These are phyloP conservation scores for Ustilago xerochloae DNA, from an alignment of 1,284 basidiomycete species.

Conservation along the genomic window DNA sequence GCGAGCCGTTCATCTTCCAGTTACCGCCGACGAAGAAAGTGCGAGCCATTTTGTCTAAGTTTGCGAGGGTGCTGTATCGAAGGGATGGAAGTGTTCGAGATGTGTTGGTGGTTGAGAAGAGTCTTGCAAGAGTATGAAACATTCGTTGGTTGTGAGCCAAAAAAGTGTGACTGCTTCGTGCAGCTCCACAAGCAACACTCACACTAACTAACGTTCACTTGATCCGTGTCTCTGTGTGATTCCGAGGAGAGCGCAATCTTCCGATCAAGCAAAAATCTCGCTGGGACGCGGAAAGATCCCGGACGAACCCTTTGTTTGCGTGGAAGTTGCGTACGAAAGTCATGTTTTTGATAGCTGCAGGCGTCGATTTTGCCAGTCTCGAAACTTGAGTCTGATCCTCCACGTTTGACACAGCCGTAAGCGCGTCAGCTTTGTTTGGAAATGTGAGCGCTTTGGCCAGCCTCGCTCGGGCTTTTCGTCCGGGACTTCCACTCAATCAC, in stretches of 20 bases:
- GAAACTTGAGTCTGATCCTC: not conserved
- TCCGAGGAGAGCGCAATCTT: constrained; percentile 1
- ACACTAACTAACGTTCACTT: not conserved
- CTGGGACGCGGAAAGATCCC: constrained; percentile 22
- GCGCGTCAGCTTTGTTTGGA: constrained; percentile 5
- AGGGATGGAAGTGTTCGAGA: not conserved
- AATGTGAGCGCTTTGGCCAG: constrained; percentile 20
- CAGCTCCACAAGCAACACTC: constrained; percentile 13
- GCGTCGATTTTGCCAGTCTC: not conserved
- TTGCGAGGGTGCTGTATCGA: not conserved
- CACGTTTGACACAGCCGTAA: not conserved
- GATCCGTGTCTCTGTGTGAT: constrained; percentile 8
- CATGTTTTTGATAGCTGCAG: not conserved
- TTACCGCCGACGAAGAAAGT: constrained; percentile 66
- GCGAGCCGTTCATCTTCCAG: constrained; percentile 69
- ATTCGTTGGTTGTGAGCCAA: not conserved
- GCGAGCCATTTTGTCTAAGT: constrained; percentile 48
- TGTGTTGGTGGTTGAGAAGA: constrained; percentile 6
- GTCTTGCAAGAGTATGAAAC: not conserved
- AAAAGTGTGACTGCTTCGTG: not conserved
- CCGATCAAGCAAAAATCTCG: constrained; percentile 16
- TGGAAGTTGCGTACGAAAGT: not conserved
- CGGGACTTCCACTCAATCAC: not conserved
- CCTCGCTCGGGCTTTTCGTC: constrained; percentile 5
- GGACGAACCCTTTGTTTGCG: constrained; percentile 6